Conservation (phyloP, 441 rosid species). For the Caryocar brasiliense region DNA sequence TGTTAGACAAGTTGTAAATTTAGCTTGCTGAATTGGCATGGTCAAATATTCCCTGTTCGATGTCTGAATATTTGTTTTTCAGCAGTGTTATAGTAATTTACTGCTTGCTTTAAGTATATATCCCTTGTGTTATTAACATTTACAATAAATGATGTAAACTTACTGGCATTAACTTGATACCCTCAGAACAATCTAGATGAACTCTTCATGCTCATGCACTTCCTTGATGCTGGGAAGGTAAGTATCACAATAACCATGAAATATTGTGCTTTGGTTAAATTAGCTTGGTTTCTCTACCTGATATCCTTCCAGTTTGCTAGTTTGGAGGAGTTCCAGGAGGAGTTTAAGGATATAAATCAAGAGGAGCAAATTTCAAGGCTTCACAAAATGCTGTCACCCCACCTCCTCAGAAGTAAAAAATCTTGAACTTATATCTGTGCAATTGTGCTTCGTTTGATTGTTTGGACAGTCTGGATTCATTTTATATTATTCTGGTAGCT, state of each 20-base stretch:
- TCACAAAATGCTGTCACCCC: conserved; percentile 95
- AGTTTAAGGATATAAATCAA: conserved; percentile 94
- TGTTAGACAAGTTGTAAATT: background rate
- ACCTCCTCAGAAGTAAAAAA: conserved; percentile 79
- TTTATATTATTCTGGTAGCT: background rate
- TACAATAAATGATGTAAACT: too few species aligned
- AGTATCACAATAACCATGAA: conserved; percentile 14
- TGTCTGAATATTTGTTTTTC: too few species aligned
- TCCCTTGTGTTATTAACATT: too few species aligned
- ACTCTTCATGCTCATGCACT: conserved; percentile 99
- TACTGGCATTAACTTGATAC: conserved; percentile 18
- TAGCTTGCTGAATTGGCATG: background rate
- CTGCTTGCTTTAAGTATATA: too few species aligned
- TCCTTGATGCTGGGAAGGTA: conserved; percentile 99
- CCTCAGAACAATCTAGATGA: conserved; percentile 97
- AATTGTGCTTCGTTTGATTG: conserved; percentile 6
- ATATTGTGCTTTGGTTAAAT: conserved; percentile 3
- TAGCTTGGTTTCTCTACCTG: too few species aligned
- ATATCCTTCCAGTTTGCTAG: conserved; percentile 73
- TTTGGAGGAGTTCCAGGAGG: conserved; percentile 96
- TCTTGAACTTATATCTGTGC: conserved; percentile 13
- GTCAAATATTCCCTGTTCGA: too few species aligned
- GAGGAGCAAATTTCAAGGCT: conserved; percentile 95
- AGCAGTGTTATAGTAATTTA: too few species aligned
- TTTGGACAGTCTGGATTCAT: conserved; percentile 1